Base-by-base conservation (phyloP, 192 early-diverging fungal species). In the Coemansia sp. region DNA sequence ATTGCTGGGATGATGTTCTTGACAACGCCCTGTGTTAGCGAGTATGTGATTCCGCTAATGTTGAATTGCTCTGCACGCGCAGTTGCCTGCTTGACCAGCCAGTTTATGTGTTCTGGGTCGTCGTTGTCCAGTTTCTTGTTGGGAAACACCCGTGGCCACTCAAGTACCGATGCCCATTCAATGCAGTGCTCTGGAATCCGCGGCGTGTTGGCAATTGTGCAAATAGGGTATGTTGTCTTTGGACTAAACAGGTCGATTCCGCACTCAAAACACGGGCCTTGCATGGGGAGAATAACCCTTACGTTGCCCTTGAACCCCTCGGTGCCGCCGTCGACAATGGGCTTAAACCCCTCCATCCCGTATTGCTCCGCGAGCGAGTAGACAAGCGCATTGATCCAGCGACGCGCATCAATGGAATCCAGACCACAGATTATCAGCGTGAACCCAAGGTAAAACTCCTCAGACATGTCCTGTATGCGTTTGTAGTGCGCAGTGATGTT, bases 1-100 rank as follows among this genome's bases (percentile, higher is more conserved):
- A 99, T 95, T 10, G 96, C 95, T 1, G 97, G 97, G 64, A 99
- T 97, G 61, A 97, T 97, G 79, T 97, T 96, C 84, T 99, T 99
- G 59, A 99, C 94, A 17, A 99, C 97, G 8, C 95, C 95, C 77
- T 97, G 94, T 0, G 95, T 93, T 53, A 99, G 85, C 20, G 92
- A 88, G 62, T 93, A 96, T 2, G 88, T 96, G 13, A 99, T 89
- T 8, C 95, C 95, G 6, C 84, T 71, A 60, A 99, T 99, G 65
- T 89, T 91, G 71, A 91, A 95, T 62, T 91, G 73, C n/a, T 75
- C 74, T 1, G 93, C 97, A 13, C 97, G 84, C 40, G 73, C 71
- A 5, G 78, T 69, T 1, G 92, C 92, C 62, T 76, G 74, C 55
- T 90, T 84, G 44, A 86, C 89, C 1, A 94, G 71, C 92, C 92